phyloP scores from a whole-genome alignment of 371 early-diverging fungal genomes.

The Syncephalastrum sp. region DNA sequence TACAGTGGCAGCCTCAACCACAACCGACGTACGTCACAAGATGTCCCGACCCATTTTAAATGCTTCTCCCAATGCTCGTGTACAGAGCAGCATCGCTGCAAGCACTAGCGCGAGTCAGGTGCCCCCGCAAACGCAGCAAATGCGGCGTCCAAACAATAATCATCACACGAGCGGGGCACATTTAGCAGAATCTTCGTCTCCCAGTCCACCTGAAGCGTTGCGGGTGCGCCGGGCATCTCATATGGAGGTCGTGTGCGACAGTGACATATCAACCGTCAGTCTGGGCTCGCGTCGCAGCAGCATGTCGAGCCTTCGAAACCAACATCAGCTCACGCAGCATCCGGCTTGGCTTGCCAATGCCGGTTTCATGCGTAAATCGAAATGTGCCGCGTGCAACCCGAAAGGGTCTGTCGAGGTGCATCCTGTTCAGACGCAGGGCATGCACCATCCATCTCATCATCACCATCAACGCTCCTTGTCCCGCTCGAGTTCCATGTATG shows the following conservation, averaged over 20 bases:
- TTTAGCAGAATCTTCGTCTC: too few species aligned
- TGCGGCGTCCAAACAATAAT: background rate
- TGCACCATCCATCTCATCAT: background rate
- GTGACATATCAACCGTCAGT: constrained; percentile 14
- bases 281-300: constrained; percentile 15
- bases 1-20: too few species aligned
- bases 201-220: too few species aligned
- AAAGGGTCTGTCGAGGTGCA: background rate
- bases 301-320: constrained; percentile 9
- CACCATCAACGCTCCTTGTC: constrained; percentile 11
- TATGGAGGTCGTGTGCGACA: constrained; percentile 7
- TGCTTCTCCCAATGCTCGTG: too few species aligned
- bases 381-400: constrained; percentile 26
- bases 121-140: constrained; percentile 3
- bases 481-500: constrained; percentile 17
- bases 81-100: too few species aligned
- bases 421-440: background rate
- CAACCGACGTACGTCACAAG: too few species aligned
- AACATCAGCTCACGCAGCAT: constrained; percentile 12
- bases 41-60: too few species aligned
- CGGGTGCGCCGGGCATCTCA: too few species aligned
- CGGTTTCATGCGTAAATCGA: constrained; percentile 20
- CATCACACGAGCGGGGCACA: too few species aligned
- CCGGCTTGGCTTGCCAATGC: constrained; percentile 17
- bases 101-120: background rate